Evolutionary conservation across 805 yeast genomes (phyloP), one percentile per base, ranked within the genome.

Genomic region (Torulaspora gathmanii): DNA sequence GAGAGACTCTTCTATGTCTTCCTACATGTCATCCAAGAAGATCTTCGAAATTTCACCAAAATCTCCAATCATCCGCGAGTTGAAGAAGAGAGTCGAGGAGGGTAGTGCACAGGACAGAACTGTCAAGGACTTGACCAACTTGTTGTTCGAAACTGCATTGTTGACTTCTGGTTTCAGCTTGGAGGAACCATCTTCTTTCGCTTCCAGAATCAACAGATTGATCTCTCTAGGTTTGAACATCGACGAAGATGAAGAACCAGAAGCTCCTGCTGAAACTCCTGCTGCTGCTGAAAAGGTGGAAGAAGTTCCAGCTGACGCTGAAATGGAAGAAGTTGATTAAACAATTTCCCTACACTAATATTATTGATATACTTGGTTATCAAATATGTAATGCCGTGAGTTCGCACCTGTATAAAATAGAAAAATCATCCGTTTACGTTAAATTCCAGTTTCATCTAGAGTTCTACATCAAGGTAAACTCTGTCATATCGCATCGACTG

Each of bases 21-120:
- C 96, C 53, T 93, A 93, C 93, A 93, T 93, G 99, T 85, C 98
- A 39, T 93, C 99, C 46, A 93, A 93, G 89, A 93, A 93, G 84
- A 93, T 93, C 68, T 88, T 93, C 65, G 99, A 93, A 80, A 89
- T 93, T 60, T 91, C 98, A 64, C 97, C 99, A 75, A 84, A 80
- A 72, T 90, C 97, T 56, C 73, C 95, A 55, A 93, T 93, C 70
- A 91, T 93, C 72, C 83, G 77, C 77, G 99, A 93, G 75, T 84
- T 93, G 74, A 90, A 83, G 79, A 78, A 84, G 71, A 93, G 91
- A 83, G 97, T 93, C 65, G 98, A 89, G 63, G 83, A 86, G 57
- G 95, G 88, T 64, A 98, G 98, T 73, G 90, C 95, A 56, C 95
- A 88, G 74, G 98, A 95, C 78, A 86, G 95, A 78, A 90, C 96